phyloP scores from a whole-genome alignment of 108 stramenopile species.

The Cyclotella sp. region DNA sequence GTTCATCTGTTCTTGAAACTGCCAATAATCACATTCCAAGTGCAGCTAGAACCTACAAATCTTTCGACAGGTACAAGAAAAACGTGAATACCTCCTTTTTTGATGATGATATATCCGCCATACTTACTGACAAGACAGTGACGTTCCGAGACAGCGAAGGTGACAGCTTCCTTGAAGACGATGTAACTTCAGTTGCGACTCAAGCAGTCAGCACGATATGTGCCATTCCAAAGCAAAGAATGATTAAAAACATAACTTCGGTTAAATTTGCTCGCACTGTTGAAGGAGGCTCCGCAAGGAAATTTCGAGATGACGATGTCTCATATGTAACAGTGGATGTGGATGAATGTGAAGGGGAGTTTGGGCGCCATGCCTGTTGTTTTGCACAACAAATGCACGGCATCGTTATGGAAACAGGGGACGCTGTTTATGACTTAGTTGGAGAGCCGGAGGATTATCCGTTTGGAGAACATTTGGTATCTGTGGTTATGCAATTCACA shows the following conservation, averaged over 20 bases:
- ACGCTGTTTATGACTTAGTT: neutral
- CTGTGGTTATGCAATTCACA: neutral
- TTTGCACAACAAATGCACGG: neutral
- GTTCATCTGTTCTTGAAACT: neutral
- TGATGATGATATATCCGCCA: constrained; percentile 6
- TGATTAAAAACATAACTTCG: constrained; percentile 6
- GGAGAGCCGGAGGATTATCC: constrained; percentile 9
- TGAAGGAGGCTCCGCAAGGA: neutral
- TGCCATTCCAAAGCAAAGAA: constrained; percentile 4
- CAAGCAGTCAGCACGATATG: neutral
- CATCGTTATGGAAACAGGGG: constrained; percentile 3
- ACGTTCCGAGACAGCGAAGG: neutral
- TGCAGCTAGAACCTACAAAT: neutral
- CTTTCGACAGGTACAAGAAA: neutral
- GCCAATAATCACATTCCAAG: neutral
- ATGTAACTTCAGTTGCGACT: neutral
- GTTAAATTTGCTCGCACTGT: neutral
- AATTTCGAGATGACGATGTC: neutral
- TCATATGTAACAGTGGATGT: neutral
- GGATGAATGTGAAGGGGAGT: neutral
- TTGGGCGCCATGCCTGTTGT: neutral
- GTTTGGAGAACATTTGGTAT: neutral
- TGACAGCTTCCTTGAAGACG: neutral
- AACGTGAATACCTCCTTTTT: neutral
- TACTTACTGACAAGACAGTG: neutral